Evolutionary conservation across 352 stramenopile species (phyloP).

Genomic region (Globisporangium abappressorium): DNA sequence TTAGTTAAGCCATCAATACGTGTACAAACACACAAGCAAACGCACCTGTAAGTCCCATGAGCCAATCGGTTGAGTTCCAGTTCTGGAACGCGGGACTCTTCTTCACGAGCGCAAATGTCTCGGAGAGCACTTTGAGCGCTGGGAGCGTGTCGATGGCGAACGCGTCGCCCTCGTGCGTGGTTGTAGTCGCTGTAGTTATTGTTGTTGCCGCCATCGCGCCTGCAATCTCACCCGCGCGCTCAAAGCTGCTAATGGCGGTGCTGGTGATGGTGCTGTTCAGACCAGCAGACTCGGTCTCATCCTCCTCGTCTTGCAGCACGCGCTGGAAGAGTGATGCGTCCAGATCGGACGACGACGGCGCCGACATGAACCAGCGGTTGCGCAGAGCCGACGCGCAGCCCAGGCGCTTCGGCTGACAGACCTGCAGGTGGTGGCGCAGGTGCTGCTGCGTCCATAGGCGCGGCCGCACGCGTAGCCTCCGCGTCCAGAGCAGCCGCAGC

Average conservation of each 20-base stretch:
- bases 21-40: not conserved
- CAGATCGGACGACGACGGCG: slow-evolving; percentile 6
- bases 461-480: slow-evolving; percentile 5
- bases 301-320: not conserved
- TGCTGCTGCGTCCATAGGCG: not conserved
- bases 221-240: not conserved
- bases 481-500: slow-evolving; percentile 5
- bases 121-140: slow-evolving; percentile 70
- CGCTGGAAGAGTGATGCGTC: slow-evolving; percentile 7
- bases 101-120: slow-evolving; percentile 62
- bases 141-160: slow-evolving; percentile 63
- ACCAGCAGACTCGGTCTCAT: not conserved
- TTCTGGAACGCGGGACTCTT: slow-evolving; percentile 58
- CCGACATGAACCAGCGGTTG: slow-evolving; percentile 8
- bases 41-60: slow-evolving; percentile 63
- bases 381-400: not conserved
- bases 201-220: not conserved
- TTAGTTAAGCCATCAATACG: not conserved
- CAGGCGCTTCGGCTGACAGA: not conserved
- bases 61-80: slow-evolving; percentile 78
- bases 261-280: not conserved
- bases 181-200: not conserved
- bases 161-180: slow-evolving; percentile 21
- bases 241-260: not conserved
- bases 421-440: not conserved